phyloP scores from a whole-genome alignment of 306 rosid genomes.

The Citrullus colocynthis region DNA sequence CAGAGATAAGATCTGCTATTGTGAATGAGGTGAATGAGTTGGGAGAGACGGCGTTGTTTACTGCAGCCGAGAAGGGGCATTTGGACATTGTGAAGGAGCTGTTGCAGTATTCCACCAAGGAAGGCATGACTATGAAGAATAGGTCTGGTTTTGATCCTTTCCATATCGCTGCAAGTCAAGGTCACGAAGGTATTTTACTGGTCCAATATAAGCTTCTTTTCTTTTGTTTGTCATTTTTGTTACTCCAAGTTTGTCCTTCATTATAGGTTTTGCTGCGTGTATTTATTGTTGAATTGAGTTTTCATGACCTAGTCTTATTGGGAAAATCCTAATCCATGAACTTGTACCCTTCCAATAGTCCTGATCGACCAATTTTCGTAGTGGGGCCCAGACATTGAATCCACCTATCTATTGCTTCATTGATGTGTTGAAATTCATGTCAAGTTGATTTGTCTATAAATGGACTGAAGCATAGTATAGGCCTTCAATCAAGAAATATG shows the following conservation, averaged over 20 bases:
- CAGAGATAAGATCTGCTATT: constrained; percentile 45
- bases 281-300: background rate
- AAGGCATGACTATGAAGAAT: constrained; percentile 47
- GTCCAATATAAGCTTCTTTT: background rate
- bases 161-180: constrained; percentile 74
- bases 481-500: background rate
- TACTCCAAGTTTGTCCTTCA: background rate
- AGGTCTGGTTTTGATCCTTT: constrained; percentile 51
- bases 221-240: background rate
- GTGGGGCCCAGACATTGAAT: background rate
- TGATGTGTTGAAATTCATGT: background rate
- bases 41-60: constrained; percentile 68
- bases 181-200: constrained; percentile 47
- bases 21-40: constrained; percentile 73
- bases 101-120: constrained; percentile 31
- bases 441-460: background rate
- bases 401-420: background rate
- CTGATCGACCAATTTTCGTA: background rate
- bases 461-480: background rate
- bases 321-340: background rate
- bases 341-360: background rate
- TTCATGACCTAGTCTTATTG: background rate
- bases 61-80: constrained; percentile 62
- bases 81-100: constrained; percentile 46
- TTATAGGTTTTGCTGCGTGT: background rate